Conservation (phyloP, 352 stramenopile species). For the Pythium scleroteichum region DNA sequence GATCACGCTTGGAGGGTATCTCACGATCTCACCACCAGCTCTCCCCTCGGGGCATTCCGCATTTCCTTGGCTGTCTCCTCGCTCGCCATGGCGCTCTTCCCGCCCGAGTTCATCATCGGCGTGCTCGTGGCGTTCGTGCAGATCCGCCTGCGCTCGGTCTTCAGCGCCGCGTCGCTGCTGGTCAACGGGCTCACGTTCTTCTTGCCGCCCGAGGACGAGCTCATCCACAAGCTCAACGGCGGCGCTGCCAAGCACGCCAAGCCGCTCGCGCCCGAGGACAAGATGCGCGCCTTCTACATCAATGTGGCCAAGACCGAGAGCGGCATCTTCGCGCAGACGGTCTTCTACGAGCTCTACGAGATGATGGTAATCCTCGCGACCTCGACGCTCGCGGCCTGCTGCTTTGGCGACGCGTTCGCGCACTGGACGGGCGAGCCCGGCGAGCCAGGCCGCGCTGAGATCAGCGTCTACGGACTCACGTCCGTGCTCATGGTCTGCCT, state of each 20-base stretch:
- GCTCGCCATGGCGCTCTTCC: conserved; percentile 66
- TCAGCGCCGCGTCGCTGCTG: conserved; percentile 56
- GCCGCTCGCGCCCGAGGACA: conserved; percentile 57
- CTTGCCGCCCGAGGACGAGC: conserved; percentile 67
- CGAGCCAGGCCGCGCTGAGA: conserved; percentile 31
- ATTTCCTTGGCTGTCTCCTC: background rate
- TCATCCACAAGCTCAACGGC: conserved; percentile 72
- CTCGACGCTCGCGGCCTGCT: conserved; percentile 50
- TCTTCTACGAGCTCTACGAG: conserved; percentile 86
- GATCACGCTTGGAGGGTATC: too few species aligned
- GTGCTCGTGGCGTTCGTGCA: conserved; percentile 71
- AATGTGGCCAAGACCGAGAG: conserved; percentile 65
- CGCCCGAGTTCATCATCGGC: conserved; percentile 70
- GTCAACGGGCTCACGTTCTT: conserved; percentile 75
- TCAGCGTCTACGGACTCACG: conserved; percentile 66
- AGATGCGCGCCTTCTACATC: conserved; percentile 75
- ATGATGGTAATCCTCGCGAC: conserved; percentile 74
- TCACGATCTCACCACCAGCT: background rate
- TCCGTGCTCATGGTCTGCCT: conserved; percentile 64
- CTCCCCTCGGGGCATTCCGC: too few species aligned
- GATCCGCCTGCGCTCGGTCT: conserved; percentile 61
- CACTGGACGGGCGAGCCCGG: conserved; percentile 29
- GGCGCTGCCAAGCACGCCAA: conserved; percentile 12
- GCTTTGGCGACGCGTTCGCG: conserved; percentile 43
- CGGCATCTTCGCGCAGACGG: conserved; percentile 64